These are phyloP conservation scores for Penicillium hesseltinei DNA, from an alignment of 2,329 filamentous ascomycete species.

Conservation along the genomic window DNA sequence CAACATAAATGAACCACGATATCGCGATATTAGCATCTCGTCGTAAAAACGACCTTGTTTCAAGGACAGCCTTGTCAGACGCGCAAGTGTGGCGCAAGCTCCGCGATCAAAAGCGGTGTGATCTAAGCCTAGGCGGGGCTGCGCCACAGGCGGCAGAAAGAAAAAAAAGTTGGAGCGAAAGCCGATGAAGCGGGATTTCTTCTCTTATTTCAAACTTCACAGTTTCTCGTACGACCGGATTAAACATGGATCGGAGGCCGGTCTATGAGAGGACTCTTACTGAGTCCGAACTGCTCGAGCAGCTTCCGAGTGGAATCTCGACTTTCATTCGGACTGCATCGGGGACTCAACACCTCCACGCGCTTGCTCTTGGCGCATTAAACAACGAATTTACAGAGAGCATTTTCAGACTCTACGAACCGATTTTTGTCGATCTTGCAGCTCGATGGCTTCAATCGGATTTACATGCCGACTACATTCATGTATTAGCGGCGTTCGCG, in stretches of 20 bases:
- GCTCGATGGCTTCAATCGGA: conserved; percentile 66
- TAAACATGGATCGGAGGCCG: conserved; percentile 41
- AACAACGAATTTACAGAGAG: conserved; percentile 67
- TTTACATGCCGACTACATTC: conserved; percentile 33
- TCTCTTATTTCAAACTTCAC: conserved; percentile 26
- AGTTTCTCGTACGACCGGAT: conserved; percentile 36
- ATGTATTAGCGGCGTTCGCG: conserved; percentile 69
- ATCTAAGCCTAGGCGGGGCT: conserved; percentile 23
- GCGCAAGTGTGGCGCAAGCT: conserved; percentile 32
- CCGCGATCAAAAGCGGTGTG: conserved; percentile 10
- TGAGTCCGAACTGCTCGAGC: conserved; percentile 51
- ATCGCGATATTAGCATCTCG: conserved; percentile 20
- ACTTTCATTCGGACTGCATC: conserved; percentile 63
- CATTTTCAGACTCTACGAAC: conserved; percentile 72
- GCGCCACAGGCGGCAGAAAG: conserved; percentile 33
- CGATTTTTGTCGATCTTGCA: conserved; percentile 76
- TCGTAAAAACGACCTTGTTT: conserved; percentile 4
- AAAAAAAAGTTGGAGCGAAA: conserved; percentile 32
- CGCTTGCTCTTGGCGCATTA: conserved; percentile 67
- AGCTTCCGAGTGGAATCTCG: conserved; percentile 69
- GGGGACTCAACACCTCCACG: conserved; percentile 67
- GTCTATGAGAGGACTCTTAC: conserved; percentile 53
- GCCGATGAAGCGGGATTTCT: conserved; percentile 17
- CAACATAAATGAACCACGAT: conserved; percentile 22
- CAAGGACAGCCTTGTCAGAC: conserved; percentile 16